phyloP scores from a whole-genome alignment of 1,284 basidiomycete genomes.

The Ustilago vetiveriae region DNA sequence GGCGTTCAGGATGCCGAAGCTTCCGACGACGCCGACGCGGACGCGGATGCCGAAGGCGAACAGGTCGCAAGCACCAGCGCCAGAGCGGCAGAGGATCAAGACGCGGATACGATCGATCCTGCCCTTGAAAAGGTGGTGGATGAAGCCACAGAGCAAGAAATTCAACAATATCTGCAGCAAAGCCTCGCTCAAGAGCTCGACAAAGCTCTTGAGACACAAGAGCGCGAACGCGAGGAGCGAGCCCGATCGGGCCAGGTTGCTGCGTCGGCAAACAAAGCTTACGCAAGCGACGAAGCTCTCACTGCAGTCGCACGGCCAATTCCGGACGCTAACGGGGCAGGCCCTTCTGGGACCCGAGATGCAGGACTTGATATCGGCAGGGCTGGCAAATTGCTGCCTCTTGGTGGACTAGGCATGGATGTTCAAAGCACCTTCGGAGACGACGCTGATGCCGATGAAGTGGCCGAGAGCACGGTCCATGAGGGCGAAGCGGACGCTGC shows the following conservation, averaged over 20 bases:
- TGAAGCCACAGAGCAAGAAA: slow-evolving; percentile 58
- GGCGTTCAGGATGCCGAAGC: slow-evolving; percentile 30
- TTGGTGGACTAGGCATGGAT: slow-evolving; percentile 55
- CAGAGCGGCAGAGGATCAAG: slow-evolving; percentile 24
- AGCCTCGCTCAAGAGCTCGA: slow-evolving; percentile 52
- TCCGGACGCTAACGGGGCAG: slow-evolving; percentile 29
- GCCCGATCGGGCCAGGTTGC: slow-evolving; percentile 41
- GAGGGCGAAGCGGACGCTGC: slow-evolving; percentile 21
- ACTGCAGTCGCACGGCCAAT: slow-evolving; percentile 12
- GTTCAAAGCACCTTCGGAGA: slow-evolving; percentile 35
- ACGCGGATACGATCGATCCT: slow-evolving; percentile 34
- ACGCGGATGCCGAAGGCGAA: slow-evolving; percentile 72
- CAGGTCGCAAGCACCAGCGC: slow-evolving; percentile 30
- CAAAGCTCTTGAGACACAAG: slow-evolving; percentile 49
- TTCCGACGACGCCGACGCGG: slow-evolving; percentile 26
- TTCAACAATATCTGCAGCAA: slow-evolving; percentile 54
- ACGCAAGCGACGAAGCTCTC: not conserved
- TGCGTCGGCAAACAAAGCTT: not conserved
- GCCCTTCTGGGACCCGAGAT: slow-evolving; percentile 19
- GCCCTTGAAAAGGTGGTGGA: slow-evolving; percentile 57
- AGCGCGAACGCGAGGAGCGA: slow-evolving; percentile 48
- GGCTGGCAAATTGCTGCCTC: slow-evolving; percentile 43
- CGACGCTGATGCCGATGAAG: slow-evolving; percentile 3
- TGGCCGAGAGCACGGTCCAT: slow-evolving; percentile 18
- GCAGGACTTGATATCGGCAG: slow-evolving; percentile 34